Percentiles rank a stretch among this genome's conserved stretches.
phyloP scores from a whole-genome alignment of 78 protist species.

The Dictyostelium firmibasis region DNA sequence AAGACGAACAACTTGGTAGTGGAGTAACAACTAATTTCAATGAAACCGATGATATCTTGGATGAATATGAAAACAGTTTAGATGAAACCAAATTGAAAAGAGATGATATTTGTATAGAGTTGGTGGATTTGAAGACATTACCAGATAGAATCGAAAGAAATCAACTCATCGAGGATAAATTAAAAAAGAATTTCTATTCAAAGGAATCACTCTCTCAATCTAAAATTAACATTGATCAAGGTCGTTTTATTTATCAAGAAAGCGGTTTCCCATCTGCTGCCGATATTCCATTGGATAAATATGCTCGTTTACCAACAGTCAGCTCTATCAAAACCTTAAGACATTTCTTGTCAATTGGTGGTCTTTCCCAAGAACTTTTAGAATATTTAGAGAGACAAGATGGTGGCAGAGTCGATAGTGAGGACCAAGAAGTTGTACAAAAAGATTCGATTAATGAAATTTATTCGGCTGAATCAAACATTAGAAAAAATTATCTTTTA shows the following conservation, averaged over 20 bases:
- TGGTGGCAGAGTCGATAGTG: background rate
- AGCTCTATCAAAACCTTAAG: constrained; percentile 5
- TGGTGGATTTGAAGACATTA: background rate
- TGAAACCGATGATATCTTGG: background rate
- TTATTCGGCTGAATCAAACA: background rate
- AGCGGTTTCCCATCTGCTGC: background rate
- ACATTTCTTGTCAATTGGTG: background rate
- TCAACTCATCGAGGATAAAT: background rate
- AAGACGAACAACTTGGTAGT: background rate
- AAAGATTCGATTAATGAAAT: too few relatives aligned
- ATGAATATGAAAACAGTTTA: background rate
- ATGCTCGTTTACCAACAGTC: background rate
- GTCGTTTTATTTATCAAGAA: background rate
- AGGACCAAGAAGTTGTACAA: too few relatives aligned
- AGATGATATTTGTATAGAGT: background rate
- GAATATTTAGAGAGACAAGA: background rate
- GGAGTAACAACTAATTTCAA: too few relatives aligned
- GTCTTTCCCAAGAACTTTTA: constrained; percentile 33
- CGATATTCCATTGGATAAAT: background rate
- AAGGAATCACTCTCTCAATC: background rate
- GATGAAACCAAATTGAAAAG: background rate
- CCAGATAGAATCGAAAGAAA: background rate
- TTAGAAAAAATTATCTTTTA: background rate
- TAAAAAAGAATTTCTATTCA: constrained; percentile 1
- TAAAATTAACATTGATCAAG: background rate